A percentile compares a stretch with the other conserved stretches of the same genome.
Conservation (phyloP, 225 moss, liverwort and hornwort species). For the Straminergon stramineum region DNA sequence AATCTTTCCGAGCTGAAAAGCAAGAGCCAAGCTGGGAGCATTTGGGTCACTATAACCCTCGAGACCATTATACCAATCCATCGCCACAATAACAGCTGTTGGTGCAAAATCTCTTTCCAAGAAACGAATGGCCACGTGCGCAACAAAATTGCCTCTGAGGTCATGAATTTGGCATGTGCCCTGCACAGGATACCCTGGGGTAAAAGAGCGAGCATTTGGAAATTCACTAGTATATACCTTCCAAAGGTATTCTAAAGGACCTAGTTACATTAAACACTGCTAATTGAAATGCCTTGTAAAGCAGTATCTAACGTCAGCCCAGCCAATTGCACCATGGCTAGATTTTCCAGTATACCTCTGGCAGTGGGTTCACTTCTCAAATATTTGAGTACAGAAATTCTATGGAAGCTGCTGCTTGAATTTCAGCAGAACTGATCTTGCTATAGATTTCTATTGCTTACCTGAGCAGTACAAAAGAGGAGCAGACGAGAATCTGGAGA, state of each 20-base stretch:
- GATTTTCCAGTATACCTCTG: background rate
- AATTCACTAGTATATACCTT: background rate
- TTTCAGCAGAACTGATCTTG: background rate
- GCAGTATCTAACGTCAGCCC: background rate
- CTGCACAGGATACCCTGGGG: constrained; percentile 15
- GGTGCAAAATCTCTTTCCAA: constrained; percentile 25
- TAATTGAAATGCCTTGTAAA: background rate
- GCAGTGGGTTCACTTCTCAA: background rate
- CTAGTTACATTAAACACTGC: background rate
- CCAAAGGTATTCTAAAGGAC: background rate
- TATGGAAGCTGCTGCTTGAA: background rate
- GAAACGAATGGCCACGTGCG: constrained; percentile 56
- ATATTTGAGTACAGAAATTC: background rate
- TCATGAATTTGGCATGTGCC: constrained; percentile 86
- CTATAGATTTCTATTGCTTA: background rate
- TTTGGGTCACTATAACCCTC: constrained; percentile 62
- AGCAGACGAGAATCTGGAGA: constrained; percentile 77
- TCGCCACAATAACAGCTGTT: constrained; percentile 41
- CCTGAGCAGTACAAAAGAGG: constrained; percentile 70
- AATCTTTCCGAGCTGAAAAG: constrained; percentile 59
- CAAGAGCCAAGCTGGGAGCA: constrained; percentile 81
- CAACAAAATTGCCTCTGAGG: constrained; percentile 63
- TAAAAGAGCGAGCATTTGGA: background rate
- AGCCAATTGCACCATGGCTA: background rate
- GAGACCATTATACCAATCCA: constrained; percentile 94